Conservation (phyloP, 2,329 filamentous ascomycete species). For the Sclerotinia spermophila region DNA sequence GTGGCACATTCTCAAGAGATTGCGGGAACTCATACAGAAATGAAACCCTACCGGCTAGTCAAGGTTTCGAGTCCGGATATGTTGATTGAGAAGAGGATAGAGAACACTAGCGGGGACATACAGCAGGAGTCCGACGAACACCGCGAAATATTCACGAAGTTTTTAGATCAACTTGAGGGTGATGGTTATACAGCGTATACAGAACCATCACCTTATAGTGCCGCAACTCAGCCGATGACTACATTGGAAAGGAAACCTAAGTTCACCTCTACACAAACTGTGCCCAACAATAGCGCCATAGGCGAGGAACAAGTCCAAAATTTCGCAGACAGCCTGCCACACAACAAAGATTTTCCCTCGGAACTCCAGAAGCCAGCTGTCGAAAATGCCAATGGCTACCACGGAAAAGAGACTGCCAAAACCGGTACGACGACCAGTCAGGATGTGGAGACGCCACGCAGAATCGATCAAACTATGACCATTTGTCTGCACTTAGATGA, state of each 20-base stretch:
- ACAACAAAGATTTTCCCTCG: background rate
- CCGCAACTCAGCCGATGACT: background rate
- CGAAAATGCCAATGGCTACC: background rate
- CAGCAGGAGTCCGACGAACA: background rate
- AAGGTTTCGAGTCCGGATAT: background rate
- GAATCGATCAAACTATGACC: background rate
- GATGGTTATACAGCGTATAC: slow-evolving; percentile 5
- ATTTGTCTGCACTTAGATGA: slow-evolving; percentile 4
- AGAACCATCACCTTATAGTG: background rate
- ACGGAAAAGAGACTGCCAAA: background rate
- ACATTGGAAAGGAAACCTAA: background rate
- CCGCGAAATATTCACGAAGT: background rate
- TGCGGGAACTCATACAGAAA: background rate
- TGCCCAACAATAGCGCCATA: background rate
- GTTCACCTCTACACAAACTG: background rate
- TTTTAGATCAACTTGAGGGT: slow-evolving; percentile 1
- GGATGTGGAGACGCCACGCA: background rate
- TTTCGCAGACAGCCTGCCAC: background rate
- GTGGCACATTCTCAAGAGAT: background rate
- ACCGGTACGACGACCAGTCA: background rate
- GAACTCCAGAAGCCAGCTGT: background rate
- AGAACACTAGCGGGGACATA: background rate
- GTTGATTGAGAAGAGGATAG: background rate
- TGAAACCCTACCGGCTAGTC: background rate
- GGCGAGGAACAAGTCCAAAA: background rate